Conservation (phyloP, 164 flowering plant genomes). For the Liquidambar formosana region DNA sequence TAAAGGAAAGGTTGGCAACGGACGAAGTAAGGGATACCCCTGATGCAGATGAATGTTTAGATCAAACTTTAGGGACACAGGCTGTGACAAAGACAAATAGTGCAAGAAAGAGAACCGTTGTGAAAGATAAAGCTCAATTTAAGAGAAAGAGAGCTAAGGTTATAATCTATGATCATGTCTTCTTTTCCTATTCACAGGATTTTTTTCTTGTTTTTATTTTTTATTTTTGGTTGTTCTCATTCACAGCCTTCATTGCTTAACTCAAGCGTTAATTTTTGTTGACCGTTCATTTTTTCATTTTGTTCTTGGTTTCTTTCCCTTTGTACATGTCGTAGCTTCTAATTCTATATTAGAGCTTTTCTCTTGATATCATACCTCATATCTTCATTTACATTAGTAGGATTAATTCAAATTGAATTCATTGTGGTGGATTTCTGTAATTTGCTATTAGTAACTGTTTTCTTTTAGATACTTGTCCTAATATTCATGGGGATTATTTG, state of each 20-base stretch:
- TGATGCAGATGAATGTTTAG: constrained; percentile 36
- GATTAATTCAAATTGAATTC: neutral
- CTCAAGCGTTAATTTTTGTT: neutral
- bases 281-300: neutral
- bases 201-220: neutral
- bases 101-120: constrained; percentile 20
- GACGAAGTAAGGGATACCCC: constrained; percentile 24
- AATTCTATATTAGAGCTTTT: too few relatives aligned
- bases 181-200: neutral
- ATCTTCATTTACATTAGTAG: neutral
- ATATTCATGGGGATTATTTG: neutral
- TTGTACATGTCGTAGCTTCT: neutral
- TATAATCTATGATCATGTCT: constrained; percentile 1
- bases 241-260: neutral
- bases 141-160: constrained; percentile 91
- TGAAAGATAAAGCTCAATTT: constrained; percentile 57
- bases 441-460: neutral
- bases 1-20: constrained; percentile 13
- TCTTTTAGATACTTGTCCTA: neutral
- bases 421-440: neutral
- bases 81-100: constrained; percentile 4
- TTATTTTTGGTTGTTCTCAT: too few relatives aligned
- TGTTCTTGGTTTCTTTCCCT: neutral
- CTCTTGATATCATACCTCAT: too few relatives aligned
- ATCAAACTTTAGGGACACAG: constrained; percentile 15